Evolutionary conservation across 2,329 filamentous ascomycete genomes (phyloP).

Genomic region (Trichoderma endophyticum): DNA sequence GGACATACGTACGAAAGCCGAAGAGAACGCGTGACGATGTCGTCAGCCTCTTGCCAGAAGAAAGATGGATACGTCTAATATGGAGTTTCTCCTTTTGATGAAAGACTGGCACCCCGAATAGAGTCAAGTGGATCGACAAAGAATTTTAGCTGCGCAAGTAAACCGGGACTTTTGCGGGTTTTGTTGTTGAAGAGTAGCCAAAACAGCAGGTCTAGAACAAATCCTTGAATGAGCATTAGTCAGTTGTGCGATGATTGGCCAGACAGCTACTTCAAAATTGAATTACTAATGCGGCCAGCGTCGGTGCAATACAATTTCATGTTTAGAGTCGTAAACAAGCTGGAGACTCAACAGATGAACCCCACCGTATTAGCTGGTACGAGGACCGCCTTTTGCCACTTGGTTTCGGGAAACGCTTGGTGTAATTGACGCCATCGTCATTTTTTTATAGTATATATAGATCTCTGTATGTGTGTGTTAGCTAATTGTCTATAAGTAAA

Average conservation of each 20-base stretch:
- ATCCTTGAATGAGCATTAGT: background rate
- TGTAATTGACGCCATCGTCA: background rate
- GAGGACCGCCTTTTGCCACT: background rate
- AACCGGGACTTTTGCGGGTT: background rate
- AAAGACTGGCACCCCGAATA: background rate
- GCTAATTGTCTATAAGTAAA: background rate
- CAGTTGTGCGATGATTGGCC: background rate
- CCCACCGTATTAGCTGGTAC: background rate
- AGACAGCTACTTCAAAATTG: background rate
- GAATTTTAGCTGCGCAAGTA: background rate
- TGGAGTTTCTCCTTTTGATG: background rate
- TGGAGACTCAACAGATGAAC: background rate
- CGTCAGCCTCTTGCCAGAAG: background rate
- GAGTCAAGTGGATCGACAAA: background rate
- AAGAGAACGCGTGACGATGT: background rate
- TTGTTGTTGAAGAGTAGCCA: background rate
- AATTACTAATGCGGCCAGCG: conserved; percentile 1
- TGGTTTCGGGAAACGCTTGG: background rate
- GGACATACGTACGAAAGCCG: background rate
- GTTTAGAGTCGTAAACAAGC: background rate
- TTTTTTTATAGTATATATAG: background rate
- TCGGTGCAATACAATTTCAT: background rate
- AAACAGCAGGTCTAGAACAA: conserved; percentile 9
- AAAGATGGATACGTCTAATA: background rate
- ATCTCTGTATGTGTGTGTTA: background rate